Conservation (phyloP, 2,329 filamentous ascomycete genomes). For the Diplodia sapinea region DNA sequence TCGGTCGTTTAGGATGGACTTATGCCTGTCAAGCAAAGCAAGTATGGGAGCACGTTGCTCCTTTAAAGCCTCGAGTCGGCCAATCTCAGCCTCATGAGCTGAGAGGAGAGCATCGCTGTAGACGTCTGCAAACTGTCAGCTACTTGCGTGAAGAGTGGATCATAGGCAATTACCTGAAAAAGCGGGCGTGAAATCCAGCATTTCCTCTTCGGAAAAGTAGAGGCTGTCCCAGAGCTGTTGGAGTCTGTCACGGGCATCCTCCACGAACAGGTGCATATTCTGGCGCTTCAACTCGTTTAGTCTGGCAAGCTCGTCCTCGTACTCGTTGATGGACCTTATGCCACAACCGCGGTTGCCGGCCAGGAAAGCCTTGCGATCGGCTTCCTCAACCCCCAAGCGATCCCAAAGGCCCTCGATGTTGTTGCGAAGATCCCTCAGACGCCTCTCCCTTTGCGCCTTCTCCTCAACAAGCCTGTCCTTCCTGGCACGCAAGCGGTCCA, state of each 20-base stretch:
- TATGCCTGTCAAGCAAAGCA: constrained; percentile 81
- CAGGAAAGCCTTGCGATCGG: constrained; percentile 83
- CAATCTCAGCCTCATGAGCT: constrained; percentile 91
- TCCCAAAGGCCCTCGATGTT: constrained; percentile 90
- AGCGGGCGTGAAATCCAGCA: constrained; percentile 96
- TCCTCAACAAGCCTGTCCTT: constrained; percentile 86
- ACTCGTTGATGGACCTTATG: constrained; percentile 90
- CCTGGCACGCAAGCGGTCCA: constrained; percentile 72
- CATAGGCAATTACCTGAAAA: constrained; percentile 66
- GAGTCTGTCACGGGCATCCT: constrained; percentile 86
- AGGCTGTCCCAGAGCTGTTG: constrained; percentile 95
- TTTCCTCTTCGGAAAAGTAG: constrained; percentile 97
- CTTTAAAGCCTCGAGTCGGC: constrained; percentile 76
- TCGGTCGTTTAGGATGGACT: constrained; percentile 80
- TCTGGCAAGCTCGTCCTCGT: constrained; percentile 84
- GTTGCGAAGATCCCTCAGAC: constrained; percentile 73
- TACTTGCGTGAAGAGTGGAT: not conserved
- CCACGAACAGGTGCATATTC: constrained; percentile 93
- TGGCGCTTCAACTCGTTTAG: constrained; percentile 93
- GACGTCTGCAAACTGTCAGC: constrained; percentile 64
- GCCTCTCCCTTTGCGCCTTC: constrained; percentile 82
- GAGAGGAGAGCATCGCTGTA: constrained; percentile 95
- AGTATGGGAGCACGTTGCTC: constrained; percentile 88
- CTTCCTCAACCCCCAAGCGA: constrained; percentile 80
- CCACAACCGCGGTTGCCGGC: constrained; percentile 89